A percentile compares a stretch with the other conserved stretches of the same genome.
Conservation (phyloP, 2,329 filamentous ascomycete genomes). For the Penicillium verrucosum region DNA sequence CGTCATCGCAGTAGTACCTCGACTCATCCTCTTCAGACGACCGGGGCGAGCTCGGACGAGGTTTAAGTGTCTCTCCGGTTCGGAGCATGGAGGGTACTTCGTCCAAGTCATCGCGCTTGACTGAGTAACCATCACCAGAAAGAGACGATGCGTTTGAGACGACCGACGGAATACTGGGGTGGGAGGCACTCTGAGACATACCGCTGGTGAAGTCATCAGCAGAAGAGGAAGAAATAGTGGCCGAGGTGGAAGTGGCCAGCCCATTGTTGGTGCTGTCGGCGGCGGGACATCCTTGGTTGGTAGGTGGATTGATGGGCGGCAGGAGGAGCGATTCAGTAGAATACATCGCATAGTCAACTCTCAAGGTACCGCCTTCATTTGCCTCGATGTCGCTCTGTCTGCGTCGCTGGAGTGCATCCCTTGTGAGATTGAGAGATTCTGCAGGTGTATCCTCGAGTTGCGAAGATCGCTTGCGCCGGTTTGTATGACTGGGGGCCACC, state of each 20-base stretch:
- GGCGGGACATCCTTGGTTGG: conserved; percentile 14
- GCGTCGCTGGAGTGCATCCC: conserved; percentile 35
- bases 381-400: conserved; percentile 29
- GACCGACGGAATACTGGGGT: conserved; percentile 47
- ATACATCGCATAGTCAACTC: conserved; percentile 25
- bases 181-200: conserved; percentile 48
- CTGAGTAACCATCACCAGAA: conserved; percentile 37
- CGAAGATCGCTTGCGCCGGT: conserved; percentile 39
- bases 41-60: conserved; percentile 18
- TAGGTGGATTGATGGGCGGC: conserved; percentile 13
- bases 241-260: conserved; percentile 38
- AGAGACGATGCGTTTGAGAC: conserved; percentile 47
- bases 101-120: conserved; percentile 29
- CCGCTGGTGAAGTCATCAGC: conserved; percentile 46
- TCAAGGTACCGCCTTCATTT: conserved; percentile 15
- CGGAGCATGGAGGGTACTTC: conserved; percentile 40
- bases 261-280: conserved; percentile 23
- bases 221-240: conserved; percentile 48
- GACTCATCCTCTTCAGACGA: conserved; percentile 38
- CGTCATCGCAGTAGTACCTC: conserved; percentile 42
- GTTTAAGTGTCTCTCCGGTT: conserved; percentile 43
- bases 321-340: conserved; percentile 23
- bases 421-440: conserved; percentile 36
- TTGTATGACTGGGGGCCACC: conserved; percentile 17
- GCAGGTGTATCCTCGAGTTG: conserved; percentile 32